Evolutionary conservation across 2,329 filamentous ascomycete species (phyloP), one percentile per base, ranked within the genome.

Genomic region (Fusarium sp.): DNA sequence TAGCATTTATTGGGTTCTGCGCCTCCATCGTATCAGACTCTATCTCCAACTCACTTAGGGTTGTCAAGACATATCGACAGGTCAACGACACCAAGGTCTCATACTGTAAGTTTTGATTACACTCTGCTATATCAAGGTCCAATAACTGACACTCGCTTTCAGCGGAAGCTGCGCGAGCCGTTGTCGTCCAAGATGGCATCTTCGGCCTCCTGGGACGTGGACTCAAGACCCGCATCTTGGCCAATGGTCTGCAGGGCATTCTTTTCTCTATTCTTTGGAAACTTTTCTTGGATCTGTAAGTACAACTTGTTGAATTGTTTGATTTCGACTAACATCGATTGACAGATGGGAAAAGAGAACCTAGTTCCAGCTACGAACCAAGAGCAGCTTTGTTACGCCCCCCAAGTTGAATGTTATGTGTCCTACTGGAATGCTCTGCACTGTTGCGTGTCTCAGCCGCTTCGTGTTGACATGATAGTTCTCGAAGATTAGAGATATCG

Each of bases 201-300:
- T 45, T 68, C 1, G 82, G 82, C 0, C 74, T 84, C 0, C 73
- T 84, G 15, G 82, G 81, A 0, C 80, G 82, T 21, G 82, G 82
- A 2, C 77, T 84, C 28, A 79, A 78, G 70, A 84, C 82, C 0
- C 78, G 82, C 9, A 83, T 84, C 8, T 58, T 84, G n/a, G 80
- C 79, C 65, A 84, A 84, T 49, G 82, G 82, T 0, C 65, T 84
- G 3, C 82, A 84, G 50, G 80, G 82, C 0, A 68, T 84, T 5
- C 19, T 84, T 4, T 84, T 84, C 49, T 82, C 81, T 5, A 83
- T 84, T 17, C 65, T 84, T 2, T 84, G 82, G 82, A 84, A 83
- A 51, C 59, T 84, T 1, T 83, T 84, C 57, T 70, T 83, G 12
- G 81, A 83, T 42, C 45, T 83, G 82, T 84, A 38, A 76, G 82